phyloP scores from a whole-genome alignment of 1,284 basidiomycete species.

The Microbotryum saponariae region DNA sequence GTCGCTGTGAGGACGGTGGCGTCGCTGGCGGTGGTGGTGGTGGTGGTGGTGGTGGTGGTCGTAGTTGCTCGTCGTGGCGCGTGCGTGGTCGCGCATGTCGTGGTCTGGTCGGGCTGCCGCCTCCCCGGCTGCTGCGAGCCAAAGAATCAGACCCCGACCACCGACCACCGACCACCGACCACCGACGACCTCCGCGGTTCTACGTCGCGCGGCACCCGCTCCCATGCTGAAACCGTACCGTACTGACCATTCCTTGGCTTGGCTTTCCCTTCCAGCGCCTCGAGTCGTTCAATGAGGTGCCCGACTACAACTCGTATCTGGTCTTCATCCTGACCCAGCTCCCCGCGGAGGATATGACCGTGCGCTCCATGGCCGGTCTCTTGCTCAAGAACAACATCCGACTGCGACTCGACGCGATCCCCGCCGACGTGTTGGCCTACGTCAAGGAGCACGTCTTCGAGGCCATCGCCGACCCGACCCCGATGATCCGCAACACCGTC shows the following conservation, averaged over 20 bases:
- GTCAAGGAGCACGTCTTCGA: conserved; percentile 73
- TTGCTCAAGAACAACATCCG: conserved; percentile 84
- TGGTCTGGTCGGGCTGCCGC: background rate
- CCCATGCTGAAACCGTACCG: background rate
- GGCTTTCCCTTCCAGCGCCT: conserved; percentile 58
- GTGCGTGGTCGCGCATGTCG: background rate
- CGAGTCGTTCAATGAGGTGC: conserved; percentile 69
- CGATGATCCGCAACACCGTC: conserved; percentile 83
- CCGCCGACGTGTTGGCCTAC: conserved; percentile 63
- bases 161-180: background rate
- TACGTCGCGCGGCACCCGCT: background rate
- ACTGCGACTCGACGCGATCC: conserved; percentile 54
- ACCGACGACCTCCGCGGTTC: background rate
- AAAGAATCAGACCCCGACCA: background rate
- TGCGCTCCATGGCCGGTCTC: conserved; percentile 90
- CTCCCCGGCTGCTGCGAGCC: background rate
- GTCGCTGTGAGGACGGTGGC: conserved; percentile 14
- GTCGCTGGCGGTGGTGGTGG: too few relatives aligned
- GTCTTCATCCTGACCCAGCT: conserved; percentile 80
- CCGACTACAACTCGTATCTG: conserved; percentile 94
- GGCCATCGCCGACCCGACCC: conserved; percentile 67
- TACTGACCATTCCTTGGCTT: conserved; percentile 1
- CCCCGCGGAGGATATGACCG: conserved; percentile 76
- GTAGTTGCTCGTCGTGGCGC: background rate
- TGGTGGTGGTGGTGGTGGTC: background rate